These are phyloP conservation scores for Baorangia bicolor DNA, from an alignment of 768 basidiomycete genomes.

Conservation along the genomic window DNA sequence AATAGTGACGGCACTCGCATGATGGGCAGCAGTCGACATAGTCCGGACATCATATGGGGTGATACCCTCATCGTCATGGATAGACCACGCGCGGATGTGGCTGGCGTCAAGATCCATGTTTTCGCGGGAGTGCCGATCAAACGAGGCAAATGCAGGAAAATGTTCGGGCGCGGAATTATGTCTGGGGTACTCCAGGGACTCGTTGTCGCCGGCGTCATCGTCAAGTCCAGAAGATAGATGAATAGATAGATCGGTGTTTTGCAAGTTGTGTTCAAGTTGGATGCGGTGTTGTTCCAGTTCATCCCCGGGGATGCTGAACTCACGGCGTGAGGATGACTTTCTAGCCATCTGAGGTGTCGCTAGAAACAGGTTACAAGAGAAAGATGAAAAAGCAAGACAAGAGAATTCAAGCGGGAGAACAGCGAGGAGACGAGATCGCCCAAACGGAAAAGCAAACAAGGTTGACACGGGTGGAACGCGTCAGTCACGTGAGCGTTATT, in stretches of 20 bases:
- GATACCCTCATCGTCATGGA: constrained; percentile 65
- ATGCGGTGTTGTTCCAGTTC: constrained; percentile 75
- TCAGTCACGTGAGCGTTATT: constrained; percentile 29
- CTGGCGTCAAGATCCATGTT: constrained; percentile 55
- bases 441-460: constrained; percentile 19
- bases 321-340: constrained; percentile 31
- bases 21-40: constrained; percentile 83
- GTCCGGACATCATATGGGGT: constrained; percentile 69
- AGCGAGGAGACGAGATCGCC: constrained; percentile 1
- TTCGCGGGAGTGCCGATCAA: constrained; percentile 56
- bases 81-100: constrained; percentile 56
- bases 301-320: constrained; percentile 65
- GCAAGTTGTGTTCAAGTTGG: constrained; percentile 75
- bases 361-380: constrained; percentile 15
- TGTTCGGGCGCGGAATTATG: constrained; percentile 58
- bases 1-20: constrained; percentile 85
- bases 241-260: constrained; percentile 69
- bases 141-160: constrained; percentile 59
- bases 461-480: constrained; percentile 22
- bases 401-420: constrained; percentile 1
- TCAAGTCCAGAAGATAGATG: constrained; percentile 58
- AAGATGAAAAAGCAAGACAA: constrained; percentile 13
- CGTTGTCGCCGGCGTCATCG: constrained; percentile 42
- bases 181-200: constrained; percentile 67
- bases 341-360: constrained; percentile 26